phyloP scores from a whole-genome alignment of 805 yeast genomes.

The Metschnikowia anglica region DNA sequence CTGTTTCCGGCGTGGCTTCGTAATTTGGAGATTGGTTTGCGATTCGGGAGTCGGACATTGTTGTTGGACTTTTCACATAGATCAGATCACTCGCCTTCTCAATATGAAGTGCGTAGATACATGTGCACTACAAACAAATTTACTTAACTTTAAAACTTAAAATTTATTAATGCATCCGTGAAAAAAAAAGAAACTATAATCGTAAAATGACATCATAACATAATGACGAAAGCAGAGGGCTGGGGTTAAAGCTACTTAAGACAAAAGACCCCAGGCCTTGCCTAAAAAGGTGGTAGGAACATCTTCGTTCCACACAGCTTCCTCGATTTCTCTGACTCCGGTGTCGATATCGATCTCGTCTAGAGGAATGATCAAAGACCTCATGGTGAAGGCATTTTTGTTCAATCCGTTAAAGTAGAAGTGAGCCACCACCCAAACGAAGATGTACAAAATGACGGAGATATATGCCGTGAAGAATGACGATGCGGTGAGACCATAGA shows the following conservation, averaged over 20 bases:
- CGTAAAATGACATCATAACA: background rate
- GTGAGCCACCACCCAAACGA: constrained; percentile 56
- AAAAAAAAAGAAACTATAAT: constrained; percentile 1
- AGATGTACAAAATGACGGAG: constrained; percentile 60
- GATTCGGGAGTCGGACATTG: constrained; percentile 7
- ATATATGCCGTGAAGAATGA: constrained; percentile 70
- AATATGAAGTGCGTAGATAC: background rate
- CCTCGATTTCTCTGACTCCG: constrained; percentile 64
- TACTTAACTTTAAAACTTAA: background rate
- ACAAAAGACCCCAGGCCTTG: constrained; percentile 47
- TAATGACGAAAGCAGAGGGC: background rate
- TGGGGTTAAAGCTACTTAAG: constrained; percentile 5
- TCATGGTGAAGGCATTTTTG: constrained; percentile 30
- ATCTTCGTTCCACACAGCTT: constrained; percentile 51
- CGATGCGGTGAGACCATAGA: constrained; percentile 53
- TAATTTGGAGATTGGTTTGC: background rate
- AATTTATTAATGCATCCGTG: constrained; percentile 1
- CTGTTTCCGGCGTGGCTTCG: background rate
- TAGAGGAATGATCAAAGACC: constrained; percentile 44
- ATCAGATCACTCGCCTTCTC: background rate
- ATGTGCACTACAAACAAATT: background rate
- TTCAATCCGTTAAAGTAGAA: constrained; percentile 44
- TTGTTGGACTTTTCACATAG: background rate
- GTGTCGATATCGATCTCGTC: constrained; percentile 70
- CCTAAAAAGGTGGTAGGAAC: constrained; percentile 53